A percentile compares a stretch with the other conserved stretches of the same genome.
These are phyloP conservation scores for Trichoderma aggressivum DNA, from an alignment of 2,329 filamentous ascomycete species.

Conservation along the genomic window DNA sequence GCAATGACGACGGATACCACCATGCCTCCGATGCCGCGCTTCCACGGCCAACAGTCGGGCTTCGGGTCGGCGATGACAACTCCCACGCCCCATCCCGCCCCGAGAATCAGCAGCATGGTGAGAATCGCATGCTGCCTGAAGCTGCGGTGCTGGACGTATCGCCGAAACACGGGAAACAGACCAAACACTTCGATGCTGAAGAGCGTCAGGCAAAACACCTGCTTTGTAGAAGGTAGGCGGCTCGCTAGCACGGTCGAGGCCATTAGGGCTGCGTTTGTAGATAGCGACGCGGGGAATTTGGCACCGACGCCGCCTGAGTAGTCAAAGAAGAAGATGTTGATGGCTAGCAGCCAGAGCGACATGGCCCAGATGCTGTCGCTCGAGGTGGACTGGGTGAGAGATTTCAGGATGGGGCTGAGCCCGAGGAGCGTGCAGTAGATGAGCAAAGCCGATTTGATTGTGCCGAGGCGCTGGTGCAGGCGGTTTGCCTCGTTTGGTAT, in stretches of 20 bases:
- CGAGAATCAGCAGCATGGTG: constrained; percentile 71
- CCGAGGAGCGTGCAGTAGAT: constrained; percentile 93
- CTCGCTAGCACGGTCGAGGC: constrained; percentile 91
- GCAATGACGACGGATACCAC: constrained; percentile 72
- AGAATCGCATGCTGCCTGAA: constrained; percentile 77
- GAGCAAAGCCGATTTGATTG: constrained; percentile 85
- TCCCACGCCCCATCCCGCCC: constrained; percentile 75
- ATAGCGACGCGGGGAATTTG: constrained; percentile 71
- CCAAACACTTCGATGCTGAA: constrained; percentile 98
- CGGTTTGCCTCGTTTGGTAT: constrained; percentile 38
- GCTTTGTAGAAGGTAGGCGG: constrained; percentile 80
- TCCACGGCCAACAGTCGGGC: constrained; percentile 47
- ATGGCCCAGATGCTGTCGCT: constrained; percentile 97
- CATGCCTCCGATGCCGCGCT: constrained; percentile 64
- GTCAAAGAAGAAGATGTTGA: constrained; percentile 98
- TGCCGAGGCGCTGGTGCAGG: constrained; percentile 60
- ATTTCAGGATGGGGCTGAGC: constrained; percentile 92
- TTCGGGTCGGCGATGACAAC: constrained; percentile 50
- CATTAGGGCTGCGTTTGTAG: constrained; percentile 95
- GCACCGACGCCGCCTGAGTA: constrained; percentile 69
- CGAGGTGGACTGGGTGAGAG: constrained; percentile 87
- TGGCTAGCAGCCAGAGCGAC: constrained; percentile 85
- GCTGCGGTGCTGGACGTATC: constrained; percentile 76
- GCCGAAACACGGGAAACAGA: constrained; percentile 93
- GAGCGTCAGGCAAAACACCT: constrained; percentile 91